phyloP scores from a whole-genome alignment of 257 asterid species.

The Capsicum chinense region DNA sequence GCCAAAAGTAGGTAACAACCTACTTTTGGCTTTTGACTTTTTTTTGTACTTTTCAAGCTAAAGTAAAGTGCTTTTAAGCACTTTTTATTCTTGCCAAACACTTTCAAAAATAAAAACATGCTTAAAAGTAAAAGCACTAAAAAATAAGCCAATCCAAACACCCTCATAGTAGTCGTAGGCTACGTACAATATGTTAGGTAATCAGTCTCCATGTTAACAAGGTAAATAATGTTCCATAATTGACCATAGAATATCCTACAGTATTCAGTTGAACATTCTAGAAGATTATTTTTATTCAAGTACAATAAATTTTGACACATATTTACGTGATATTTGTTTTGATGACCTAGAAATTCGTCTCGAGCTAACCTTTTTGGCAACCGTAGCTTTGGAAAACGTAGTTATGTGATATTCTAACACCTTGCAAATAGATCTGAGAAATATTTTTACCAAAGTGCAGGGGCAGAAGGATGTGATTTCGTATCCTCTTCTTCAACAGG shows the following conservation, averaged over 20 bases:
- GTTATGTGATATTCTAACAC: constrained; percentile 23
- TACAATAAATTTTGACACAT: not conserved
- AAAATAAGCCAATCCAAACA: no score
- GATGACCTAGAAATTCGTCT: not conserved
- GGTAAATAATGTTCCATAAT: constrained; percentile 15
- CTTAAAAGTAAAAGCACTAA: no score
- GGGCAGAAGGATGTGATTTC: constrained; percentile 90
- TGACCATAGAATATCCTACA: not conserved
- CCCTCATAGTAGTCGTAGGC: not conserved
- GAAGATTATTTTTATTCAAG: not conserved
- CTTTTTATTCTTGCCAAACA: no score
- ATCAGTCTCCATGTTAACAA: not conserved
- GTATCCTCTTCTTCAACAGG: constrained; percentile 64
- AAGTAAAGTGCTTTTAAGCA: no score
- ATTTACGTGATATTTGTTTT: not conserved
- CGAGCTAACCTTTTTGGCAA: not conserved
- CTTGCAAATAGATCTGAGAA: constrained; percentile 42
- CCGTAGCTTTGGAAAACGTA: not conserved
- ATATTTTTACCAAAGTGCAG: constrained; percentile 84
- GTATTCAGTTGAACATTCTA: not conserved
- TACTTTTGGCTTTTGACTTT: no score
- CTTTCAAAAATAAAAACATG: no score
- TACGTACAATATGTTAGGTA: not conserved
- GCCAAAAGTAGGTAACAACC: no score
- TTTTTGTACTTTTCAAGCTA: no score